Base-by-base conservation (phyloP, 352 stramenopile genomes). In the Phytophthora sp. region DNA sequence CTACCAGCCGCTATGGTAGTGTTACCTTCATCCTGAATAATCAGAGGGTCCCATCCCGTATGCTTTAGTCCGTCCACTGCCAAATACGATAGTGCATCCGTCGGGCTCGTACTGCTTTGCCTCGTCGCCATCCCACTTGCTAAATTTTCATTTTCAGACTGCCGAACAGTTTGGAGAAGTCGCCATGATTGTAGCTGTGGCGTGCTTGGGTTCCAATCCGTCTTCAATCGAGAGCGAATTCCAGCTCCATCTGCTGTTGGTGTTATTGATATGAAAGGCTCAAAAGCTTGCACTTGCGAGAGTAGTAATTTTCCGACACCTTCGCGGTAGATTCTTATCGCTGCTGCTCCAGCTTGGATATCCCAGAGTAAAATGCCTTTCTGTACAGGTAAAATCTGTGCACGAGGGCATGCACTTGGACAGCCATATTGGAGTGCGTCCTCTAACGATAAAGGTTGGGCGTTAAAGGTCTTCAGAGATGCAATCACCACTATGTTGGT, bases 121-220 rank as follows among this genome's bases (percentile, higher is more conserved):
- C 62, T 73, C 6, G 82, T 88, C 1, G 52, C 54, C 82, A 94
- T 91, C 0, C 81, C 70, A 18, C 49, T 10, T 0, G 82, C 84
- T 1, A 91, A 26, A 38, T 94, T 94, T 43, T 88, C 82, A 11
- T 86, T 67, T 21, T 87, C 54, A 1, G 82, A 89, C 13, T 72
- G 70, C 26, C 72, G 65, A 7, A 76, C 68, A 9, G 77, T 86
- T 27, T 88, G 78, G 4, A 87, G 53, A 12, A 91, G 38, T 5
- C 58, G 72, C 82, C 82, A 91, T 13, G 76, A 76, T 13, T 88
- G 62, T 6, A 77, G 67, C 1, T 50, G 5, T 31, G 42, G 59
- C 2, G 66, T 66, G 32, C 54, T 71, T 0, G 69, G 71, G 0
- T 61, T 73, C 77, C 76, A 91, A 23, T 85, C 79, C 0, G 30